Base-by-base conservation (phyloP, 495 filamentous ascomycete genomes). In the Hypoxylon fuscum region DNA sequence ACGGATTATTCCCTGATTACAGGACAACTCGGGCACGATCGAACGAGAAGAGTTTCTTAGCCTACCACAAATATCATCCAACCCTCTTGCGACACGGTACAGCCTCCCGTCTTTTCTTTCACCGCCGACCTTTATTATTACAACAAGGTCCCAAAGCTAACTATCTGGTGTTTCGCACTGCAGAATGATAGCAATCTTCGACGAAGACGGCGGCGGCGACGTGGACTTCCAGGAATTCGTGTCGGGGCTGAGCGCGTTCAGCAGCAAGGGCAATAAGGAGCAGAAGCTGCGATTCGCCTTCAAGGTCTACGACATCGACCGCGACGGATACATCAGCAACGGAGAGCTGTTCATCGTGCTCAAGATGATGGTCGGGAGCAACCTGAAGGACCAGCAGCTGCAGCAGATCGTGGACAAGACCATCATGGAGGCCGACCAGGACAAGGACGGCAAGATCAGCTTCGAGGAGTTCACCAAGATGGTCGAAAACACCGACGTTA, bases 361-460 rank as follows among this genome's bases (percentile, higher is more conserved):
- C 63, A 99, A 99, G 87, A 99, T 99, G 95, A 99, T 99, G 95
- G 95, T 99, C 60, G 95, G 95, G 41, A 97, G 92, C 79, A 99
- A 99, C 78, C 78, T 99, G 71, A 99, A 99, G 85, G 96, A 99
- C 73, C 89, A 96, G 77, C 95, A 99, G 78, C 79, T 99, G 76
- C 95, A 99, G 77, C 95, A 94, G 81, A 92, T 92, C 63, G 95
- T 99, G 59, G 95, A 99, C 79, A 99, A 99, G 86, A 99, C 95
- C 48, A 99, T 99, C 72, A 98, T 98, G 95, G 95, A 99, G 79
- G 96, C 95, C 40, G 95, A 99, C 75, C 84, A 90, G 69, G 96
- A 99, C 76, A 83, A 86, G 37, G 95, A 99, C 77, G 95, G 95
- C 64, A 96, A 96, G 83, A 98, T 99, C 79, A 96, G 91, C 79